Evolutionary conservation across 257 asterid species (phyloP).

Genomic region (Capsicum chinense): DNA sequence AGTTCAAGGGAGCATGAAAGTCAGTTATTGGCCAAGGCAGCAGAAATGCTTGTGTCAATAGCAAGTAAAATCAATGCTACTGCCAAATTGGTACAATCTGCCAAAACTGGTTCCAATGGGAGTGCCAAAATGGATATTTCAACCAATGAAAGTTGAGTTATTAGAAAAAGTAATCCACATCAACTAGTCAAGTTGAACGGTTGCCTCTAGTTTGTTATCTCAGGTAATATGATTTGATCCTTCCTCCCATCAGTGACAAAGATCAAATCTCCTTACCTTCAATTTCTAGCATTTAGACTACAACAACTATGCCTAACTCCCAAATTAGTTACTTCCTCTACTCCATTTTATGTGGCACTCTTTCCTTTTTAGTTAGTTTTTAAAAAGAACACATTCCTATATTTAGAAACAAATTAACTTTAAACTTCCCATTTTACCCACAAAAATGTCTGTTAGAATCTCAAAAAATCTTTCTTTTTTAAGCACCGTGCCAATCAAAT

Average conservation of each 20-base stretch:
- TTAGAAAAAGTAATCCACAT: conserved; percentile 3
- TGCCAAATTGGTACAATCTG: conserved; percentile 44
- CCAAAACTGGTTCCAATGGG: conserved; percentile 32
- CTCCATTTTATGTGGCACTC: neutral
- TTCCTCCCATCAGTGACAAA: neutral
- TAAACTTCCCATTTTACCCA: conserved; percentile 14
- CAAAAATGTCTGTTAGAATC: neutral
- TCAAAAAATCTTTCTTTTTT: neutral
- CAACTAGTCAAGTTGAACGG: conserved; percentile 18
- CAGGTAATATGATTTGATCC: conserved; percentile 14
- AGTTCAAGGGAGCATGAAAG: conserved; percentile 32
- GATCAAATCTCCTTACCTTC: neutral
- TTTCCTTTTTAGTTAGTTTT: neutral
- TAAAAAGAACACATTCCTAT: neutral
- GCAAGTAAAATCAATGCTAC: conserved; percentile 51
- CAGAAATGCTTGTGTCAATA: conserved; percentile 44
- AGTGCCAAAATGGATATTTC: conserved; percentile 29
- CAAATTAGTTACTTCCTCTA: neutral
- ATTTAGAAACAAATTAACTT: neutral
- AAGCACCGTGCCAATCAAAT: neutral
- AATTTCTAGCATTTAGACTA: neutral
- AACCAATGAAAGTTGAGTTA: conserved; percentile 23
- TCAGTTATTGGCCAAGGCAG: conserved; percentile 43
- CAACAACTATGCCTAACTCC: neutral
- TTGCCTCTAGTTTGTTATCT: neutral